Evolutionary conservation across 2,329 filamentous ascomycete species (phyloP).

Genomic region (Colletotrichum lentis): DNA sequence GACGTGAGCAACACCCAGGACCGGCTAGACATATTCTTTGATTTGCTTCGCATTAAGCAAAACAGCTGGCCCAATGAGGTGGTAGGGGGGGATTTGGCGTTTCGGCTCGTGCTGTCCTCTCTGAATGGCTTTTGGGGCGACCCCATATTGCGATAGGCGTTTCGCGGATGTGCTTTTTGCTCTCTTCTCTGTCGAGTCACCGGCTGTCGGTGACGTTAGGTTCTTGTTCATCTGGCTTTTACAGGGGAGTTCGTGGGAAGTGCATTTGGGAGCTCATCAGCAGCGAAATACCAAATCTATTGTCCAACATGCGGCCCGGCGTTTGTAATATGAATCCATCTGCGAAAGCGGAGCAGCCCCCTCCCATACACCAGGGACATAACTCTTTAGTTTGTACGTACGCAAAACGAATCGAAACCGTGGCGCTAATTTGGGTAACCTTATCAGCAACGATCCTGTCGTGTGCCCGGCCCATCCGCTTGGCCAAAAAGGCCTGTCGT

Average conservation of each 20-base stretch:
- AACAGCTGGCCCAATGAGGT: slow-evolving; percentile 29
- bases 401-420: neutral
- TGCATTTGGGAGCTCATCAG: slow-evolving; percentile 28
- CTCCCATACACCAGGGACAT: neutral
- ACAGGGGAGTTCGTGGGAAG: slow-evolving; percentile 36
- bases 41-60: slow-evolving; percentile 33
- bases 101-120: slow-evolving; percentile 36
- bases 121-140: slow-evolving; percentile 28
- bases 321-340: slow-evolving; percentile 9
- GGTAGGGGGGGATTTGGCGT: slow-evolving; percentile 31
- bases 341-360: slow-evolving; percentile 29
- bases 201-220: slow-evolving; percentile 19
- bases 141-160: slow-evolving; percentile 34
- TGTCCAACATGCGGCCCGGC: slow-evolving; percentile 17
- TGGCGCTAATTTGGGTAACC: neutral
- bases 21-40: slow-evolving; percentile 21
- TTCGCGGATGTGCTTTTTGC: slow-evolving; percentile 31
- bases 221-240: slow-evolving; percentile 35
- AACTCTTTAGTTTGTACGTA: neutral
- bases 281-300: slow-evolving; percentile 38
- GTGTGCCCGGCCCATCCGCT: slow-evolving; percentile 18
- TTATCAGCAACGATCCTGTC: slow-evolving; percentile 12
- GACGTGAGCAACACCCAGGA: slow-evolving; percentile 1
- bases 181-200: slow-evolving; percentile 9
- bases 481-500: slow-evolving; percentile 6